These are phyloP conservation scores for Pleurotus tuber-regium DNA, from an alignment of 768 basidiomycete genomes.

Conservation along the genomic window DNA sequence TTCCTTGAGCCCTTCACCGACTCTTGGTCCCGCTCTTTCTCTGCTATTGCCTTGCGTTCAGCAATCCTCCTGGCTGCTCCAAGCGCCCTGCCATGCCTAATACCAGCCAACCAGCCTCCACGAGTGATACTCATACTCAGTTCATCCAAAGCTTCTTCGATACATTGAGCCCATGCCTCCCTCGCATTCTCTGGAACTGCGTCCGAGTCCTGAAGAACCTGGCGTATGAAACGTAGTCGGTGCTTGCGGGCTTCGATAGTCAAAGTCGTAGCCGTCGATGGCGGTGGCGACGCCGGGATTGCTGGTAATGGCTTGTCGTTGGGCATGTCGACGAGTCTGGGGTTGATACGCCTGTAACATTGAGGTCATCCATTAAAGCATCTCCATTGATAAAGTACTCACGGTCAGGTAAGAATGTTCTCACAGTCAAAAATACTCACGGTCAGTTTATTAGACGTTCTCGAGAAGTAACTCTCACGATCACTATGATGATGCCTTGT, in stretches of 20 bases:
- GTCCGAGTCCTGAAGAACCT: constrained; percentile 36
- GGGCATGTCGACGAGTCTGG: too few relatives aligned
- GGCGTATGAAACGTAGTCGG: constrained; percentile 37
- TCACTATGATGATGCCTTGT: too few relatives aligned
- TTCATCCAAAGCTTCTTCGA: constrained; percentile 48
- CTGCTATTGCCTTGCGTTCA: constrained; percentile 17
- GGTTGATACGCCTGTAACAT: too few relatives aligned
- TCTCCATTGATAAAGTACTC: too few relatives aligned
- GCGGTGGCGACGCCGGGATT: constrained; percentile 8
- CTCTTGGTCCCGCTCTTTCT: constrained; percentile 19
- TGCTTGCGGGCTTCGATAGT: constrained; percentile 39
- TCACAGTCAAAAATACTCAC: too few relatives aligned
- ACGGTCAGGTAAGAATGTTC: too few relatives aligned
- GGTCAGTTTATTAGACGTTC: too few relatives aligned
- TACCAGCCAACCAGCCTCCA: constrained; percentile 46
- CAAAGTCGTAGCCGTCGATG: constrained; percentile 31
- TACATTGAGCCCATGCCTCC: constrained; percentile 40
- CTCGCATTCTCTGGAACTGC: constrained; percentile 25
- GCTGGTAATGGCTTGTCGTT: constrained; percentile 14
- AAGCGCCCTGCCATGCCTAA: constrained; percentile 33
- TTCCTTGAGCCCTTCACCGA: constrained; percentile 2
- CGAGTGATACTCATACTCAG: constrained; percentile 36
- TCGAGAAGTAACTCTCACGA: too few relatives aligned
- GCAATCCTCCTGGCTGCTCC: constrained; percentile 18
- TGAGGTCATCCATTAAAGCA: too few relatives aligned